These are phyloP conservation scores for Allium cepa DNA, from an alignment of 106 monocot genomes.

Conservation along the genomic window DNA sequence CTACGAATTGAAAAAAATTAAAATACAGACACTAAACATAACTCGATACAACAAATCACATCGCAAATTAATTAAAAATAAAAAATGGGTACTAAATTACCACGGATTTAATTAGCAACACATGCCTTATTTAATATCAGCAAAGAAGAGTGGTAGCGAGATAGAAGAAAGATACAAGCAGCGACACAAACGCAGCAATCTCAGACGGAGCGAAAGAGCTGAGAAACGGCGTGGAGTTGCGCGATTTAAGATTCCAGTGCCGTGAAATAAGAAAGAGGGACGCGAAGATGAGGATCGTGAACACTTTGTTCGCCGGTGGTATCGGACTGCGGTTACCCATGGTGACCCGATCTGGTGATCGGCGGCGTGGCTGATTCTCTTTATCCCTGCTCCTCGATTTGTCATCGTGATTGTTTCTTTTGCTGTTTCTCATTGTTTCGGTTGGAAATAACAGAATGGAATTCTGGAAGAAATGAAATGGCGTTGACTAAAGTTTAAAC, in stretches of 20 bases:
- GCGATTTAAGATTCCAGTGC: slow-evolving; percentile 4
- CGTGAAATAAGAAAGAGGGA: slow-evolving; percentile 9
- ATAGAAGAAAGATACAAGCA: slow-evolving; percentile 6
- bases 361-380: not conserved
- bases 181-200: slow-evolving; percentile 9
- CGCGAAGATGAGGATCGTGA: slow-evolving; percentile 12
- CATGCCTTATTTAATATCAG: too few relatives aligned
- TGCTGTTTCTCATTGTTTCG: too few relatives aligned
- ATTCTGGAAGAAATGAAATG: too few relatives aligned
- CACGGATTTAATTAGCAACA: too few relatives aligned
- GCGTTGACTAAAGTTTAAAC: too few relatives aligned
- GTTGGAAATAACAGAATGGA: too few relatives aligned
- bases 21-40: too few relatives aligned
- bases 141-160: not conserved
- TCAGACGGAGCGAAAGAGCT: slow-evolving; percentile 1
- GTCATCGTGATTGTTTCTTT: too few relatives aligned
- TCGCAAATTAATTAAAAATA: too few relatives aligned
- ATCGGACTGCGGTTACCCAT: slow-evolving; percentile 1
- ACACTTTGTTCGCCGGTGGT: slow-evolving; percentile 13
- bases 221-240: slow-evolving; percentile 6
- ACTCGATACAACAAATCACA: too few relatives aligned
- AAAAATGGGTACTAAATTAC: too few relatives aligned
- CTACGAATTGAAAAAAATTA: too few relatives aligned
- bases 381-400: not conserved
- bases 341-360: not conserved